Conservation (phyloP, 805 yeast genomes). For the baker's yeast (Saccharomyces cerevisiae) region DNA sequence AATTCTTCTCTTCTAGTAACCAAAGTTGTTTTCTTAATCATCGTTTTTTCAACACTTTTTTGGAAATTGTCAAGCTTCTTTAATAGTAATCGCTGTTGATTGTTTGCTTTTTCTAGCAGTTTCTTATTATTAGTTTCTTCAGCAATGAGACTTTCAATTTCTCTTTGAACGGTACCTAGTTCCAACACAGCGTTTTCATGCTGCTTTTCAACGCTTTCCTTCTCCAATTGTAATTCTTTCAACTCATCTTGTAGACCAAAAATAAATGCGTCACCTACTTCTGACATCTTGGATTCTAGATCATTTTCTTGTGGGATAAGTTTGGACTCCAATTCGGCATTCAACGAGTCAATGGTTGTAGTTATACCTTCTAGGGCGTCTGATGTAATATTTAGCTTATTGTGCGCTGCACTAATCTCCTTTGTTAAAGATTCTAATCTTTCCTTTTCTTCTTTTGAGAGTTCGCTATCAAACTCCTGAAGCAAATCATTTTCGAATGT, state of each 20-base stretch:
- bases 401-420: slow-evolving; percentile 38
- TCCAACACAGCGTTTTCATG: slow-evolving; percentile 27
- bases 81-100: slow-evolving; percentile 46
- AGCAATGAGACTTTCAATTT: slow-evolving; percentile 22
- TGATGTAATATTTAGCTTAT: slow-evolving; percentile 33
- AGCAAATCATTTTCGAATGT: slow-evolving; percentile 43
- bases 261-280: slow-evolving; percentile 9
- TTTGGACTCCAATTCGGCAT: slow-evolving; percentile 52
- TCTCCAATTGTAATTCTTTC: slow-evolving; percentile 25
- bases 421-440: slow-evolving; percentile 36
- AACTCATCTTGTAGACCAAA: slow-evolving; percentile 13
- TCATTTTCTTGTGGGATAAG: slow-evolving; percentile 45
- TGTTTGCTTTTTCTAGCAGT: slow-evolving; percentile 42
- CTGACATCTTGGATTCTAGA: slow-evolving; percentile 21
- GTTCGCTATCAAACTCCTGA: slow-evolving; percentile 45
- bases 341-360: slow-evolving; percentile 27
- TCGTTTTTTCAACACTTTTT: slow-evolving; percentile 53
- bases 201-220: slow-evolving; percentile 23
- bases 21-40: slow-evolving; percentile 55
- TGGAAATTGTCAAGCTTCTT: slow-evolving; percentile 53
- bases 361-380: slow-evolving; percentile 20
- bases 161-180: slow-evolving; percentile 21
- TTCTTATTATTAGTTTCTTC: slow-evolving; percentile 32
- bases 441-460: slow-evolving; percentile 43
- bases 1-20: slow-evolving; percentile 60